phyloP scores from a whole-genome alignment of 179 eudicot species.

The Corrigiola litoralis region DNA sequence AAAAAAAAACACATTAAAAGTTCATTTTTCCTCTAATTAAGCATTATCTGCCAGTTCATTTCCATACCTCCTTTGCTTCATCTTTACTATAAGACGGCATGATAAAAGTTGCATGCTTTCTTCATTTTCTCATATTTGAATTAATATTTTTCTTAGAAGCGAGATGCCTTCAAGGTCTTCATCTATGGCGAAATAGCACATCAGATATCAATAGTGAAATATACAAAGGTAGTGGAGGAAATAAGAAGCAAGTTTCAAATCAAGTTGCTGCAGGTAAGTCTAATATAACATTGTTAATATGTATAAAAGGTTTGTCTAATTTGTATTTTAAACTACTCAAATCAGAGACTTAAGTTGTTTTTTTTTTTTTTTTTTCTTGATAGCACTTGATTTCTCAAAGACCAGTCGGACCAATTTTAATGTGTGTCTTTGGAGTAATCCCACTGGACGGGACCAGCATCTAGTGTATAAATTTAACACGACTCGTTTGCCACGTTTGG shows the following conservation, averaged over 20 bases:
- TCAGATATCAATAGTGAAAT: constrained; percentile 64
- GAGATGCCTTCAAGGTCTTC: constrained; percentile 27
- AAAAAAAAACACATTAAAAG: no score
- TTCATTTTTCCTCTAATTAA: no score
- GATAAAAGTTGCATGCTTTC: not conserved
- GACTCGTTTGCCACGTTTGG: constrained; percentile 57
- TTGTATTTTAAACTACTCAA: not conserved
- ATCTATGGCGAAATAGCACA: constrained; percentile 72
- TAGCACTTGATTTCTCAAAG: constrained; percentile 67
- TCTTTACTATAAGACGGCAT: not conserved
- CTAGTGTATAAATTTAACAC: no score
- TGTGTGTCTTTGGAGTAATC: constrained; percentile 58
- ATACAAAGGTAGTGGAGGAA: constrained; percentile 56
- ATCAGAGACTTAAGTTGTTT: not conserved
- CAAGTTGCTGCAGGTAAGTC: constrained; percentile 59
- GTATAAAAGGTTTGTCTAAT: not conserved
- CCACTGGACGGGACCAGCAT: no score
- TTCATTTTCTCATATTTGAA: constrained; percentile 21
- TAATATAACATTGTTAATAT: not conserved
- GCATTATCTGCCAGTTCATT: no score
- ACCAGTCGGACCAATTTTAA: constrained; percentile 46
- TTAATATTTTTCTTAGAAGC: constrained; percentile 32
- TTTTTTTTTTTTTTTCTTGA: constrained; percentile 12
- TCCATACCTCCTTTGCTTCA: no score
- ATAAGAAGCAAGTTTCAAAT: constrained; percentile 38